These are phyloP conservation scores for Aspergillus ustus DNA, from an alignment of 2,329 filamentous ascomycete genomes.

Conservation along the genomic window DNA sequence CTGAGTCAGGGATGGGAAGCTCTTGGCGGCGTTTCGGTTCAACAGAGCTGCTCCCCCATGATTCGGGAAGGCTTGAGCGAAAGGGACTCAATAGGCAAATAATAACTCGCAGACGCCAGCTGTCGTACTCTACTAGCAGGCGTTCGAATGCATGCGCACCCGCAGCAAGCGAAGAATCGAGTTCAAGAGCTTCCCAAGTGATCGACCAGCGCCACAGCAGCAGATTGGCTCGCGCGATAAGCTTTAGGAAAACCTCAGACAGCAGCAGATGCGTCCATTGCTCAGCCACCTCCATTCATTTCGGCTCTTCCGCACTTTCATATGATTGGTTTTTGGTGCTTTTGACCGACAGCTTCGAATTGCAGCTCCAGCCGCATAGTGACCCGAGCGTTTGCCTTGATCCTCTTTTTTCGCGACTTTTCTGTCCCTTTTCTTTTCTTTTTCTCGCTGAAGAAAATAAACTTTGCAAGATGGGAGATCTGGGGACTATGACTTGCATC, in stretches of 20 bases:
- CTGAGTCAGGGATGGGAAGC: not conserved
- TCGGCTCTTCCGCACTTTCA: constrained; percentile 1
- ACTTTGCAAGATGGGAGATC: constrained; percentile 8
- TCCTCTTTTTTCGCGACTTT: not conserved
- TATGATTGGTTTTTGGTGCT: constrained; percentile 13
- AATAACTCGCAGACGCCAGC: not conserved
- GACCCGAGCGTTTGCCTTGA: constrained; percentile 19
- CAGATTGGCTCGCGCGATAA: constrained; percentile 17
- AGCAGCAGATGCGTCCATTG: not conserved
- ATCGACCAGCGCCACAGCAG: constrained; percentile 7
- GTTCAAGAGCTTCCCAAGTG: not conserved
- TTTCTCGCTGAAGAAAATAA: not conserved
- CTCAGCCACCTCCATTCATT: constrained; percentile 23
- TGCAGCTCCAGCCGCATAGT: constrained; percentile 21
- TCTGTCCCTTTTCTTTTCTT: constrained; percentile 1
- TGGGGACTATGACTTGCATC: not conserved
- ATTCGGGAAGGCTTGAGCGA: not conserved
- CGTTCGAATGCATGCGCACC: not conserved
- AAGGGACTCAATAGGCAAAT: not conserved
- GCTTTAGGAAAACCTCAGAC: constrained; percentile 10
- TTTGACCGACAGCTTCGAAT: not conserved
- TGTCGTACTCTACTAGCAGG: not conserved
- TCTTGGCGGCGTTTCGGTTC: not conserved
- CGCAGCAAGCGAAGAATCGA: not conserved
- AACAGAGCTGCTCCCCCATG: not conserved